These are phyloP conservation scores for Mortierella sp. DNA, from an alignment of 371 early-diverging fungal species.

Conservation along the genomic window DNA sequence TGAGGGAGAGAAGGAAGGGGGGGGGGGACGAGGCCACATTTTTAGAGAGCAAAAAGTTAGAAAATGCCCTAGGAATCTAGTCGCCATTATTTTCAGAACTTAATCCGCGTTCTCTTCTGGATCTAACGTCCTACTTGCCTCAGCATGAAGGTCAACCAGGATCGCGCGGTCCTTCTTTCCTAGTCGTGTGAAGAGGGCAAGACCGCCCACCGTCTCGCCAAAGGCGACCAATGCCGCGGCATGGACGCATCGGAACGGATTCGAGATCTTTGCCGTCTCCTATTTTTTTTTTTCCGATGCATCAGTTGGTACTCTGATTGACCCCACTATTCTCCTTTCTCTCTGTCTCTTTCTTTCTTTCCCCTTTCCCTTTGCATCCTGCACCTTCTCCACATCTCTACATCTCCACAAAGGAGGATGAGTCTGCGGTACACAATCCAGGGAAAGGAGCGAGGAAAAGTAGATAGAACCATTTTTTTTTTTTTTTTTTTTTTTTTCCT, in stretches of 20 bases:
- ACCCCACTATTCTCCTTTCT: neutral
- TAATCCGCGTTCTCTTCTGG: neutral
- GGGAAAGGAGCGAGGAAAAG: neutral
- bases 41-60: neutral
- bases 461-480: no score
- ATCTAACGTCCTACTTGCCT: conserved; percentile 1
- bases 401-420: no score
- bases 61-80: neutral
- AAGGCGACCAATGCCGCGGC: conserved; percentile 32
- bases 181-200: conserved; percentile 23
- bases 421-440: neutral
- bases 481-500: neutral
- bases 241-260: conserved; percentile 25
- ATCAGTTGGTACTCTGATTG: no score
- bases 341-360: neutral
- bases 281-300: neutral
- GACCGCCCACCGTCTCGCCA: conserved; percentile 25
- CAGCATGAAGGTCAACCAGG: conserved; percentile 13
- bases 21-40: no score
- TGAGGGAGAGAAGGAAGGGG: neutral
- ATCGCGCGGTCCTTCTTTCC: conserved; percentile 25
- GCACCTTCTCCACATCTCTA: no score
- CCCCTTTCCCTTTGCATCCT: neutral
- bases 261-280: conserved; percentile 7
- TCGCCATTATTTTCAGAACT: neutral